These are phyloP conservation scores for Daucus carota DNA, from an alignment of 129 eudicot genomes.

Conservation along the genomic window DH1_v3.0 NC_030384.2:38068001-38068500, in stretches of 20 bases:
- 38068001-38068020: not conserved
- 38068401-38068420: not conserved
- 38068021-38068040: not conserved
- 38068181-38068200: not conserved
- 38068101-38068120: constrained; percentile 40
- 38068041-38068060: not conserved
- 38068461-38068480: not conserved
- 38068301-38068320: not conserved
- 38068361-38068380: not conserved
- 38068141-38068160: constrained; percentile 58
- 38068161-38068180: not conserved
- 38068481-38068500: not conserved
- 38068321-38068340: not conserved
- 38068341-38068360: not conserved
- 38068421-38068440: not conserved
- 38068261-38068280: not conserved
- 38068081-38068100: constrained; percentile 14
- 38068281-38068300: not conserved
- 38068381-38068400: not conserved
- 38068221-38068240: not conserved
- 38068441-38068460: not conserved
- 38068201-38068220: not conserved
- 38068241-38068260: not conserved
- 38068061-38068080: not conserved
- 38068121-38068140: constrained; percentile 35